phyloP scores from a whole-genome alignment of 164 flowering plant genomes.

The Vitis riparia region DNA sequence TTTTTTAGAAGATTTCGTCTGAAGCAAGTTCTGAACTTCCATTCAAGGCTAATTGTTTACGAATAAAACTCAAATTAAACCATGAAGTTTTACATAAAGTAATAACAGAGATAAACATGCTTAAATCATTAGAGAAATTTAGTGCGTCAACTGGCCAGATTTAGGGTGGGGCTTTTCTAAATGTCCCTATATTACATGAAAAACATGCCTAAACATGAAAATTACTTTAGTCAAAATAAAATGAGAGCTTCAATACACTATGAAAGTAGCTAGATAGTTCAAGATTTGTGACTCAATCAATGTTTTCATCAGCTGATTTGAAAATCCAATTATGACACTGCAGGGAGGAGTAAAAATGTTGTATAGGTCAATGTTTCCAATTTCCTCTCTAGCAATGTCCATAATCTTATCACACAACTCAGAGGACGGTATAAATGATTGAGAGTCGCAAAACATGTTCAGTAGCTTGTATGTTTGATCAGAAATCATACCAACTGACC shows the following conservation, averaged over 20 bases:
- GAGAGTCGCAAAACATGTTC: slow-evolving; percentile 39
- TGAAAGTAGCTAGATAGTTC: background rate
- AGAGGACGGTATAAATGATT: slow-evolving; percentile 50
- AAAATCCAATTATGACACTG: slow-evolving; percentile 32
- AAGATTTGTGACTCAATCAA: slow-evolving; percentile 21
- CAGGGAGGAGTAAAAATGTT: slow-evolving; percentile 59
- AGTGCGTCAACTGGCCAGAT: too few relatives aligned
- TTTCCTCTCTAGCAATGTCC: slow-evolving; percentile 43
- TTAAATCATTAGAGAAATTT: too few relatives aligned
- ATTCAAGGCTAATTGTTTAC: background rate
- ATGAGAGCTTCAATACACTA: too few relatives aligned
- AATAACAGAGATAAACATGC: too few relatives aligned
- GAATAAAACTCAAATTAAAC: too few relatives aligned
- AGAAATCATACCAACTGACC: slow-evolving; percentile 64
- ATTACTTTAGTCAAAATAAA: too few relatives aligned
- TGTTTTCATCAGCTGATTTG: slow-evolving; percentile 32
- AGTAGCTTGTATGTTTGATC: slow-evolving; percentile 51
- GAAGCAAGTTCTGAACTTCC: background rate
- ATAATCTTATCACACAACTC: slow-evolving; percentile 34
- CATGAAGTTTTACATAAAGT: too few relatives aligned
- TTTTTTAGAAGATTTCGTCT: background rate
- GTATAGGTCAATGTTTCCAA: slow-evolving; percentile 59
- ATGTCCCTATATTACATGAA: too few relatives aligned
- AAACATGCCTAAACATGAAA: too few relatives aligned
- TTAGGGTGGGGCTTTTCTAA: too few relatives aligned